Conservation (phyloP, 331 rosid genomes). For the Cydonia oblonga region DNA sequence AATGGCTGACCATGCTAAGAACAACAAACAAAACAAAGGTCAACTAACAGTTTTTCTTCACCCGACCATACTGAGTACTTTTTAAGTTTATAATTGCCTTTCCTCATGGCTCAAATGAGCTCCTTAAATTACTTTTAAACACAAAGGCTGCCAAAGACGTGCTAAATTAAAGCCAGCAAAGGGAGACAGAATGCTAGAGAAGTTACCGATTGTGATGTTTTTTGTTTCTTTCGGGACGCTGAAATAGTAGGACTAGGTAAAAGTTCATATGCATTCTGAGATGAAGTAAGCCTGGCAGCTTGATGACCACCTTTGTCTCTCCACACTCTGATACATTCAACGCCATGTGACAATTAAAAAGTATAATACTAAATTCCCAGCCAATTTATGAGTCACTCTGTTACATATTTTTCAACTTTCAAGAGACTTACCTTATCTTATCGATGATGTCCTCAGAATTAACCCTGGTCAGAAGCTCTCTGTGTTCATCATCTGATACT, state of each 20-base stretch:
- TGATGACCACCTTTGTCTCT: slow-evolving; percentile 63
- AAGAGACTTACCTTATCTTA: slow-evolving; percentile 52
- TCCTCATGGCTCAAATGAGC: slow-evolving; percentile 12
- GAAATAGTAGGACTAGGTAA: slow-evolving; percentile 66
- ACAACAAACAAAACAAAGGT: slow-evolving; percentile 7
- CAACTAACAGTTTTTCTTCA: slow-evolving; percentile 12
- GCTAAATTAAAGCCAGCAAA: slow-evolving; percentile 2
- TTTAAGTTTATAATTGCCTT: background rate
- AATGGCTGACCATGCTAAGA: slow-evolving; percentile 49
- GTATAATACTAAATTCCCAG: background rate
- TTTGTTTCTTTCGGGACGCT: slow-evolving; percentile 79
- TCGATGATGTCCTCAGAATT: slow-evolving; percentile 76
- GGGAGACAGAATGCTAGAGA: slow-evolving; percentile 1
- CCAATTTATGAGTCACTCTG: background rate
- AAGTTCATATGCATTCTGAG: slow-evolving; percentile 62
- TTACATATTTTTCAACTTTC: slow-evolving; percentile 3
- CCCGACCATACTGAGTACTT: background rate
- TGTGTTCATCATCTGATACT: slow-evolving; percentile 95
- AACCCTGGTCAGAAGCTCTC: slow-evolving; percentile 77
- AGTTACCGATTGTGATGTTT: slow-evolving; percentile 67
- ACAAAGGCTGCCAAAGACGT: slow-evolving; percentile 8
- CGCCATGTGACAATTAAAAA: slow-evolving; percentile 16
- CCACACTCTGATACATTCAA: slow-evolving; percentile 60
- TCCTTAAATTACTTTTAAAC: slow-evolving; percentile 11
- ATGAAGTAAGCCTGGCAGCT: slow-evolving; percentile 44